phyloP scores from a whole-genome alignment of 202 grass and related monocot genomes.

The Carex sylvatica region DNA sequence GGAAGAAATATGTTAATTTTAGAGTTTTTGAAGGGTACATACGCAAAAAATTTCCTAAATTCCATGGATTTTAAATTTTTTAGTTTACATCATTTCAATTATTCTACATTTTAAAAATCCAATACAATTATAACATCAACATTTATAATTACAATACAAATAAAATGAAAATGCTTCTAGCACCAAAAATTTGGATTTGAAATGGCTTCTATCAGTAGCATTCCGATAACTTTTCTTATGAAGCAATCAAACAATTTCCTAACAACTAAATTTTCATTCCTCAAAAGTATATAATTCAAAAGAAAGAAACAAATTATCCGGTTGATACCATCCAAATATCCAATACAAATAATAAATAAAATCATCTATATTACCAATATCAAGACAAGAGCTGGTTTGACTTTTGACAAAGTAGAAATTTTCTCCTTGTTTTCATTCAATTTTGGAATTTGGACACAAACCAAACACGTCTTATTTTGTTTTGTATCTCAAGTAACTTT shows the following conservation, averaged over 20 bases:
- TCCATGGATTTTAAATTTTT: not conserved
- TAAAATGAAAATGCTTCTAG: not conserved
- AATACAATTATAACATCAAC: not conserved
- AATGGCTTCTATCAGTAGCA: not conserved
- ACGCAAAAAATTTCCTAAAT: too few relatives aligned
- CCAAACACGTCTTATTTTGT: not conserved
- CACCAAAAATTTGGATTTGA: not conserved
- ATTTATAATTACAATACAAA: not conserved
- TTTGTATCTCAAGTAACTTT: slow-evolving; percentile 22
- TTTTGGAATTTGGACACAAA: not conserved
- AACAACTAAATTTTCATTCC: not conserved
- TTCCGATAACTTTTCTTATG: not conserved
- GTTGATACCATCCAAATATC: not conserved
- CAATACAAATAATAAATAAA: not conserved
- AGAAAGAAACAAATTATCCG: not conserved
- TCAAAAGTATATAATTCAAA: not conserved
- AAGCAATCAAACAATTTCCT: slow-evolving; percentile 8
- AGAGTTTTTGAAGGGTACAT: too few relatives aligned
- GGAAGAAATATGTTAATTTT: too few relatives aligned
- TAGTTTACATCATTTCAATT: not conserved
- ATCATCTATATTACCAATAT: not conserved
- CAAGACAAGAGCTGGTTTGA: slow-evolving; percentile 1
- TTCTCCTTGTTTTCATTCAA: not conserved
- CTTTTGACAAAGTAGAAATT: not conserved
- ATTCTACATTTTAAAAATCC: not conserved